Percentiles rank a stretch among this genome's conserved stretches.
These are phyloP conservation scores for Fusarium haematococcum DNA, from an alignment of 2,329 filamentous ascomycete species.

Conservation along the genomic window DNA sequence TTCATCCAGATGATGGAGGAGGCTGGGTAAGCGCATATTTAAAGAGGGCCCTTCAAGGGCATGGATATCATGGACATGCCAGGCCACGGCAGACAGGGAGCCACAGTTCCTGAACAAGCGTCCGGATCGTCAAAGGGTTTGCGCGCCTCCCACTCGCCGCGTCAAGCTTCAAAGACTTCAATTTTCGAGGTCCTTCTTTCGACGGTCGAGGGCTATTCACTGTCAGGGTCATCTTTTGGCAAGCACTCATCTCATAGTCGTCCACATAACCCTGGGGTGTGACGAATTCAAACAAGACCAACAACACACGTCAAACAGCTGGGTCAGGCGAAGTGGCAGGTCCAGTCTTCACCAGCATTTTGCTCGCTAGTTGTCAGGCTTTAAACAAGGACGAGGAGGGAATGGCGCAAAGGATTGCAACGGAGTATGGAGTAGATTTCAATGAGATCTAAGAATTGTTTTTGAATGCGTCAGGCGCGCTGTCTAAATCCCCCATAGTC, in stretches of 20 bases:
- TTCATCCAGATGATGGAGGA: conserved; percentile 73
- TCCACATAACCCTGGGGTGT: neutral
- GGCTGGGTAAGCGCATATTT: conserved; percentile 47
- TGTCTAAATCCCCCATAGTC: conserved; percentile 46
- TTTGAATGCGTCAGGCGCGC: conserved; percentile 48
- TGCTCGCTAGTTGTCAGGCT: conserved; percentile 4
- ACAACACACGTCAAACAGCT: neutral
- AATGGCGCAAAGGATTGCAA: conserved; percentile 30
- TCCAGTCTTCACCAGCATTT: conserved; percentile 12
- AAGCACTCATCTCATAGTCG: conserved; percentile 8
- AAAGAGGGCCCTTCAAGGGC: neutral
- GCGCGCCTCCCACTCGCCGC: neutral
- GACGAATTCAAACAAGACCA: conserved; percentile 1
- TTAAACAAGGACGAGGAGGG: conserved; percentile 7
- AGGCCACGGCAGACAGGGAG: conserved; percentile 1
- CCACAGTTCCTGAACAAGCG: neutral
- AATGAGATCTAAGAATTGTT: conserved; percentile 49
- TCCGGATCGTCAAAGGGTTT: neutral
- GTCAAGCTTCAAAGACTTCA: neutral
- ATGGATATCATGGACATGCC: conserved; percentile 15
- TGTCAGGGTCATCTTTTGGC: neutral
- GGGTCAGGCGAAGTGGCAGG: neutral
- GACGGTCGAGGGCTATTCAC: neutral
- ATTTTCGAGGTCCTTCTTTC: neutral
- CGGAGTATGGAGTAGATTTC: conserved; percentile 41